Base-by-base conservation (phyloP, 306 rosid species). In the Canavalia gladiata region DNA sequence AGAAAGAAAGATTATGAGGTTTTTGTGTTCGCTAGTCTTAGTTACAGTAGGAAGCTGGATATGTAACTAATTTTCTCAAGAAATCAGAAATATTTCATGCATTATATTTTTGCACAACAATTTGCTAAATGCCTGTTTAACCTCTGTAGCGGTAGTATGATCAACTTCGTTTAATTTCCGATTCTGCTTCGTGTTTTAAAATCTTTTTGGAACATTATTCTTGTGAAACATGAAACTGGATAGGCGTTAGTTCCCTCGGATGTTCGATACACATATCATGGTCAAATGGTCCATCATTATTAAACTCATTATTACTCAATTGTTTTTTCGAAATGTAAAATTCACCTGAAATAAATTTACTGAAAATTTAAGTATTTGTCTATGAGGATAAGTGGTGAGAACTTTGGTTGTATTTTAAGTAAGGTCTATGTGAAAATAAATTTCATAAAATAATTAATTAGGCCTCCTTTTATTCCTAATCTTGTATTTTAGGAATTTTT, bases 11-110 rank as follows among this genome's bases (percentile, higher is more conserved):
- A 84, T 18, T 71, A 75, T 75, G 84, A 74, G 88, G 87, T 89
- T 87, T 87, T 91, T 83, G 81, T 75, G 89, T 77, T 88, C 68
- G 60, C 62, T 54, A 85, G 78, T 74, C 60, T 58, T 80, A 77
- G 84, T 84, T 83, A 79, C 67, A 55, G 70, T 81, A 76, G 84
- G 87, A 82, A 58, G 82, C 88, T 85, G 90, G 88, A 82, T 66
- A 84, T 89, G 94, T 87, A 87, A 75, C 81, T 81, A 74, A 84
- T 57, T 78, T 18, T 25, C 74, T 77, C 72, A 67, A 59, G 50
- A 57, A 74, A 62, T 77, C 80, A 88, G 81, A 68, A 78, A 79
- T 83, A 72, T 77, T 74, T 83, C 28, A 76, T 80, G 74, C 78
- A 58, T 66, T 13, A 43, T 77, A 74, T 81, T 50, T 62, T 71